A percentile compares a stretch with the other conserved stretches of the same genome.
These are phyloP conservation scores for Aspergillus tanneri DNA, from an alignment of 2,329 filamentous ascomycete genomes.

Conservation along the genomic window DNA sequence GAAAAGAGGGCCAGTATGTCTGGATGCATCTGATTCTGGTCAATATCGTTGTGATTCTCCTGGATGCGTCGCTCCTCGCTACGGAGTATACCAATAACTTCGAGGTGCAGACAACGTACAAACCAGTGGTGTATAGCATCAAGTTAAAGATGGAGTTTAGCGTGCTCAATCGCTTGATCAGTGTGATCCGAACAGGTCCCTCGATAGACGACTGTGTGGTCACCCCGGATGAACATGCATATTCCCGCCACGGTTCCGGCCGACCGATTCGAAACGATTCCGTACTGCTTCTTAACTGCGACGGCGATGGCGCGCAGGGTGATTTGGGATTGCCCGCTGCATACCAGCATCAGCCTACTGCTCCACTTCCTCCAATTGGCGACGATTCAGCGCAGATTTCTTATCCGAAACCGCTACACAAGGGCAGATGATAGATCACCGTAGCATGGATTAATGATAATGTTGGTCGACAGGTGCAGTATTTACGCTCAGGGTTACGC, in stretches of 20 bases:
- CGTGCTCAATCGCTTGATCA: conserved; percentile 46
- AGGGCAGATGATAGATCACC: too few relatives aligned
- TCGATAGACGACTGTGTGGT: not conserved
- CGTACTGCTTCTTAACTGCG: not conserved
- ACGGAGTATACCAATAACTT: conserved; percentile 37
- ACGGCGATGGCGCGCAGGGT: not conserved
- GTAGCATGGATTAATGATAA: too few relatives aligned
- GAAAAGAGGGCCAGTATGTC: conserved; percentile 36
- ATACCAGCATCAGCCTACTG: too few relatives aligned
- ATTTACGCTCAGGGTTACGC: too few relatives aligned
- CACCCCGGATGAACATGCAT: not conserved
- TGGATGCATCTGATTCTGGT: conserved; percentile 46
- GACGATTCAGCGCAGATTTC: too few relatives aligned
- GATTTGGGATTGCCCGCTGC: too few relatives aligned
- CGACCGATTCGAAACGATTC: not conserved
- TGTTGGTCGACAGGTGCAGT: too few relatives aligned
- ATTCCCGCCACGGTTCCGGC: not conserved
- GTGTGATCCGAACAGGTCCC: not conserved
- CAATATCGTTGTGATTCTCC: conserved; percentile 43
- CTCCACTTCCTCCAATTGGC: too few relatives aligned
- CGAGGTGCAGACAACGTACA: conserved; percentile 34
- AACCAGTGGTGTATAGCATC: conserved; percentile 29
- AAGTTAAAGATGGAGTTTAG: conserved; percentile 52
- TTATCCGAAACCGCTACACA: too few relatives aligned
- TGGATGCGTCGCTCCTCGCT: conserved; percentile 42